Conservation (phyloP, 1,139 yeast genomes). For the Hansenula sp. region DNA sequence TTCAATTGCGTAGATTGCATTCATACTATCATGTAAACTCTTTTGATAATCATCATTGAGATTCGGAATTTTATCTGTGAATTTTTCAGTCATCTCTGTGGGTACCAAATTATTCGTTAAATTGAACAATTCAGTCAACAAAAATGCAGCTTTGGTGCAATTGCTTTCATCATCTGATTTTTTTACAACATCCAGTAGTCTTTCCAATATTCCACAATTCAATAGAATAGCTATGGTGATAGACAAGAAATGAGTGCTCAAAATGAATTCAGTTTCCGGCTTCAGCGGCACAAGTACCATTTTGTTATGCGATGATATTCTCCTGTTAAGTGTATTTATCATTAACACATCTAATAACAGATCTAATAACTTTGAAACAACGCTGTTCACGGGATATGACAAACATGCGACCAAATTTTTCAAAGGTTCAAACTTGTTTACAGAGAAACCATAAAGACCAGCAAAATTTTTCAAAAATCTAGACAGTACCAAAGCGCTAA, state of each 20-base stretch:
- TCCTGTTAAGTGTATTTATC: constrained; percentile 43
- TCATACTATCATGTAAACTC: constrained; percentile 4
- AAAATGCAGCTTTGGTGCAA: constrained; percentile 56
- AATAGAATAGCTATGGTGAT: constrained; percentile 50
- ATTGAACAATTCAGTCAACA: constrained; percentile 59
- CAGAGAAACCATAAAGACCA: constrained; percentile 68
- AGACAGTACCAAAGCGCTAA: constrained; percentile 58
- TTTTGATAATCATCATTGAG: constrained; percentile 1
- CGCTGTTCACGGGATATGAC: constrained; percentile 47
- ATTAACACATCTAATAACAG: constrained; percentile 65
- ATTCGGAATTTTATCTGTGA: constrained; percentile 4
- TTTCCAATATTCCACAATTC: constrained; percentile 50
- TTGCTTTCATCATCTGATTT: constrained; percentile 41
- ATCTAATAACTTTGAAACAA: constrained; percentile 67
- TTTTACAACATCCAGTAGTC: constrained; percentile 46
- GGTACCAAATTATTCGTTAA: constrained; percentile 49
- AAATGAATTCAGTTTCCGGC: constrained; percentile 26
- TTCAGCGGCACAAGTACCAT: constrained; percentile 24
- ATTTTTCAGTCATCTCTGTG: constrained; percentile 9
- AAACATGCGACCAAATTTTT: constrained; percentile 60
- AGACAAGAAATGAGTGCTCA: constrained; percentile 62
- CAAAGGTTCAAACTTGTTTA: constrained; percentile 54
- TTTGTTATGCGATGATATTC: constrained; percentile 15
- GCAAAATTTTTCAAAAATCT: constrained; percentile 68
- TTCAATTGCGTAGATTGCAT: constrained; percentile 30